Evolutionary conservation across 2,329 filamentous ascomycete species (phyloP).

Genomic region (Calycina herbarum): DNA sequence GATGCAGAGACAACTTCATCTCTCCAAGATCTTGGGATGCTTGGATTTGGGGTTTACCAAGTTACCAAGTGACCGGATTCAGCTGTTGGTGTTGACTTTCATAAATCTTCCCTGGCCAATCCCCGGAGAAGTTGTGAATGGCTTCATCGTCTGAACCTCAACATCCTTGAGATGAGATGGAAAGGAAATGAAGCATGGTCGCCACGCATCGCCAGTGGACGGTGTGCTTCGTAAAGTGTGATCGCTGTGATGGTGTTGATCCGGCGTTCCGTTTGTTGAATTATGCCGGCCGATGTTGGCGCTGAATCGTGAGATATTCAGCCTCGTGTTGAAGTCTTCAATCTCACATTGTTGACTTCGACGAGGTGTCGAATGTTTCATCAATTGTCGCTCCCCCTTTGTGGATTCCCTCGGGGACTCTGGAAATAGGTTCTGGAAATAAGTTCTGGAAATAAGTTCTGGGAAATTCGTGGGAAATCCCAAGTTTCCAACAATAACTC

Average conservation of each 20-base stretch:
- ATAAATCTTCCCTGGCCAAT: neutral
- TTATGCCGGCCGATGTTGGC: neutral
- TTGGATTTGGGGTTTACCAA: neutral
- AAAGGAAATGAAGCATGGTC: neutral
- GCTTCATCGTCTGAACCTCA: neutral
- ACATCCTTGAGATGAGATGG: neutral
- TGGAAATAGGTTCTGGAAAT: too few species aligned
- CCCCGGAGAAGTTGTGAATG: neutral
- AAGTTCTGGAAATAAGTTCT: too few species aligned
- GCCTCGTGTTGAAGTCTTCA: neutral
- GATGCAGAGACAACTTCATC: neutral
- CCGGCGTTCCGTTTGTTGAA: neutral
- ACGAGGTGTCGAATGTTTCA: neutral
- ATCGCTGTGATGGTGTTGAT: neutral
- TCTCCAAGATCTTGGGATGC: conserved; percentile 1
- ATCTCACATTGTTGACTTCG: neutral
- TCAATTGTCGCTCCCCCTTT: neutral
- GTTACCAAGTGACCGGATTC: neutral
- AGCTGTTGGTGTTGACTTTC: neutral
- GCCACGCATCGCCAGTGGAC: neutral
- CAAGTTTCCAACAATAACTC: neutral
- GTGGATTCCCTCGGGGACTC: neutral
- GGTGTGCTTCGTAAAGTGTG: neutral
- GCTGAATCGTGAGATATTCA: neutral
- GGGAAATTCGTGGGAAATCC: neutral